These are phyloP conservation scores for Excoecaria cochinchinensis DNA, from an alignment of 345 rosid genomes.

Conservation along the genomic window DNA sequence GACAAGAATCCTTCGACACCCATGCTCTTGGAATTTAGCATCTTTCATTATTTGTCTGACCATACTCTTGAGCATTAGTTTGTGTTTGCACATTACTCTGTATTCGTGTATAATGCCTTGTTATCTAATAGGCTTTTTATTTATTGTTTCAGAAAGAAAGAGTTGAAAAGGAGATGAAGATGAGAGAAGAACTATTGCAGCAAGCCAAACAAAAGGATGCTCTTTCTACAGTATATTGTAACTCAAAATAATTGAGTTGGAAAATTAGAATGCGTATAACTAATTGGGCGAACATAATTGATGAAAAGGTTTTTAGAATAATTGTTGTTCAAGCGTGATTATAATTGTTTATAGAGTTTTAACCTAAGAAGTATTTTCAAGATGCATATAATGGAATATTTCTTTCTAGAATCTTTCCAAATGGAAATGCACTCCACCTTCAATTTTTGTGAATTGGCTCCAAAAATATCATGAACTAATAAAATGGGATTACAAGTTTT, in stretches of 20 bases:
- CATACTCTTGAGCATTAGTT: background rate
- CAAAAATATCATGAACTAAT: too few species aligned
- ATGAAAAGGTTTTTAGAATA: background rate
- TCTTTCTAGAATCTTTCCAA: too few species aligned
- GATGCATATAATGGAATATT: background rate
- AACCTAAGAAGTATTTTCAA: background rate
- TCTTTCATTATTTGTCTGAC: background rate
- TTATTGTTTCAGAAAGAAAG: slow-evolving; percentile 45
- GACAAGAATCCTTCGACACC: background rate
- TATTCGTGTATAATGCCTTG: background rate
- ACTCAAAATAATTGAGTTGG: slow-evolving; percentile 11
- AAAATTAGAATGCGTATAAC: background rate
- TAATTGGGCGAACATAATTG: background rate
- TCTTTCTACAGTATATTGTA: slow-evolving; percentile 3
- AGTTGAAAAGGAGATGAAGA: slow-evolving; percentile 59
- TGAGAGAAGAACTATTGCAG: slow-evolving; percentile 52
- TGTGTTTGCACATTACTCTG: background rate
- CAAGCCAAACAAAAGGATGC: slow-evolving; percentile 47
- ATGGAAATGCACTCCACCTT: too few species aligned
- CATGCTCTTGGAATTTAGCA: background rate
- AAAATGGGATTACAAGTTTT: too few species aligned
- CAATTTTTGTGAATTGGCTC: too few species aligned
- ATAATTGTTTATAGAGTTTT: background rate
- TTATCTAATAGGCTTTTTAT: background rate
- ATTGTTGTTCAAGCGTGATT: background rate